A percentile compares a stretch with the other conserved stretches of the same genome.
These are phyloP conservation scores for Sporothrix inflata DNA, from an alignment of 2,329 filamentous ascomycete genomes.

Conservation along the genomic window DNA sequence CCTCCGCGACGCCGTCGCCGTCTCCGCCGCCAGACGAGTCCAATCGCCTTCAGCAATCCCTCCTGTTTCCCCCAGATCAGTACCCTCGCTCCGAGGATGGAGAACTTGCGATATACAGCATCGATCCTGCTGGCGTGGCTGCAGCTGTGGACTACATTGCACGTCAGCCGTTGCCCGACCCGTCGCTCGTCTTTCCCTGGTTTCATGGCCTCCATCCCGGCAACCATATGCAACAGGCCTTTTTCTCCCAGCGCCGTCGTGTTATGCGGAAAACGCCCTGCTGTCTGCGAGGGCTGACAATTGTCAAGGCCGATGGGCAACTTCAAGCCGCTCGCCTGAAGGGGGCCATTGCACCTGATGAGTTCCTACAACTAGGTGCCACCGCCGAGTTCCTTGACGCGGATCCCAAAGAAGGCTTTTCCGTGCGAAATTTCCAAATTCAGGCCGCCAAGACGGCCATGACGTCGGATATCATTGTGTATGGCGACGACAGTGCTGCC, in stretches of 20 bases:
- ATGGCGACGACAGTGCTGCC: constrained; percentile 71
- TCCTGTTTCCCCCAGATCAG: constrained; percentile 73
- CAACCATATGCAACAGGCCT: constrained; percentile 86
- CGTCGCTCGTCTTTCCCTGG: constrained; percentile 92
- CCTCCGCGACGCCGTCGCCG: constrained; percentile 24
- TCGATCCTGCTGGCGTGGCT: constrained; percentile 69
- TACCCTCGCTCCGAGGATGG: constrained; percentile 54
- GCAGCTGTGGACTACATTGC: constrained; percentile 76
- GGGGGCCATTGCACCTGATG: constrained; percentile 80
- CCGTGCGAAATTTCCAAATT: constrained; percentile 96
- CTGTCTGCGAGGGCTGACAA: constrained; percentile 77
- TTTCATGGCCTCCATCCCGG: constrained; percentile 87
- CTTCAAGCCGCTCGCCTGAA: constrained; percentile 76
- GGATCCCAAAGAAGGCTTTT: constrained; percentile 89
- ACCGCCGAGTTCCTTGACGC: constrained; percentile 73
- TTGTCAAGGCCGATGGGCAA: constrained; percentile 89
- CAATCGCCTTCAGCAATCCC: constrained; percentile 63
- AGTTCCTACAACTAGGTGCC: constrained; percentile 65
- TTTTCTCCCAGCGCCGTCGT: constrained; percentile 80
- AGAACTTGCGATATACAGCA: constrained; percentile 68
- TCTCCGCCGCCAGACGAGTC: constrained; percentile 43
- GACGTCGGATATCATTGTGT: constrained; percentile 90
- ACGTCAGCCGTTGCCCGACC: constrained; percentile 79
- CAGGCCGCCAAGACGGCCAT: constrained; percentile 86
- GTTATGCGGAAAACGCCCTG: constrained; percentile 70